phyloP scores from a whole-genome alignment of 2,329 filamentous ascomycete genomes.

The Xylaria multiplex region DNA sequence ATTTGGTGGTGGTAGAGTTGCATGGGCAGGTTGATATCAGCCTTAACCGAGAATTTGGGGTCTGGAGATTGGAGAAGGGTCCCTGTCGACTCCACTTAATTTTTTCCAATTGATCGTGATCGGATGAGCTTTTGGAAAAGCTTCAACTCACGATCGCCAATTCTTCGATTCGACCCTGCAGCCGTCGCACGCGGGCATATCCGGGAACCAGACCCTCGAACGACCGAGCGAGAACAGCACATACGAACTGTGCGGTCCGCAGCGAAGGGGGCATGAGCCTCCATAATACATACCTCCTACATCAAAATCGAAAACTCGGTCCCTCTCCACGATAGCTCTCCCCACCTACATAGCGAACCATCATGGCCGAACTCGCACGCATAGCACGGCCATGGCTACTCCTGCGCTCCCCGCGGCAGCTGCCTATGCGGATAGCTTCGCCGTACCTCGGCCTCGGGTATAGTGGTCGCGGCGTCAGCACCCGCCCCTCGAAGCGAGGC shows the following conservation, averaged over 20 bases:
- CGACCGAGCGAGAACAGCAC: background rate
- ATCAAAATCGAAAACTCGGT: background rate
- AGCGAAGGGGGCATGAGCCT: slow-evolving; percentile 30
- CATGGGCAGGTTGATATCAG: too few relatives aligned
- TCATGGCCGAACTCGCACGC: slow-evolving; percentile 39
- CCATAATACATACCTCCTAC: slow-evolving; percentile 2
- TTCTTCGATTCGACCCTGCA: background rate
- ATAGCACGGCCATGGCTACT: slow-evolving; percentile 38
- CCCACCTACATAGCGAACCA: background rate
- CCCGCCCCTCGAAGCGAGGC: slow-evolving; percentile 10
- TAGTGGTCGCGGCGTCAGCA: slow-evolving; percentile 30
- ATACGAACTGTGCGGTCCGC: background rate
- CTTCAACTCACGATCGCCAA: slow-evolving; percentile 23
- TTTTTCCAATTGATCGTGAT: slow-evolving; percentile 27
- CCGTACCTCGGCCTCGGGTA: slow-evolving; percentile 29
- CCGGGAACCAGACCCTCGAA: background rate
- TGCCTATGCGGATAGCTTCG: background rate
- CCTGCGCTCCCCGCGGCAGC: slow-evolving; percentile 2
- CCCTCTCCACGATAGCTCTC: background rate
- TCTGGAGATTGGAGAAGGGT: background rate
- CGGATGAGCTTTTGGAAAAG: background rate
- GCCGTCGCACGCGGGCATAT: slow-evolving; percentile 11
- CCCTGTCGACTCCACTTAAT: slow-evolving; percentile 27
- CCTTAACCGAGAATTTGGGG: too few relatives aligned
- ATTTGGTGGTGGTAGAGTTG: too few relatives aligned